phyloP scores from a whole-genome alignment of 2,329 filamentous ascomycete species.

The Penicillium sp. region DNA sequence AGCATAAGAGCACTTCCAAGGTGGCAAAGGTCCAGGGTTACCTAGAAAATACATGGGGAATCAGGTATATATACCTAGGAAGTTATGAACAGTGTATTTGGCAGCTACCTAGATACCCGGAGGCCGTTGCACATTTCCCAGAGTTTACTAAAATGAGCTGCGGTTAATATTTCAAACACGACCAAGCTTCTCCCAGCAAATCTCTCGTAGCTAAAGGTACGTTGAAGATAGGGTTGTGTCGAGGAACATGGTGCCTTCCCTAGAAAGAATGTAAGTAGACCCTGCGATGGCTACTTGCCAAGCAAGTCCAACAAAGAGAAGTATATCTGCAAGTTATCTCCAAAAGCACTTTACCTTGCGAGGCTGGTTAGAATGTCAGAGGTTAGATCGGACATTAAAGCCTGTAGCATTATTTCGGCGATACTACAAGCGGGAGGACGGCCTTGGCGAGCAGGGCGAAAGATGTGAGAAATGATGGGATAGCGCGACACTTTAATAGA shows the following conservation, averaged over 20 bases:
- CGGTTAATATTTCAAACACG: neutral
- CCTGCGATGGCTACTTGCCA: neutral
- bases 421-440: slow-evolving; percentile 26
- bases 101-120: neutral
- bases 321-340: neutral
- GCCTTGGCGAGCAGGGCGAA: slow-evolving; percentile 15
- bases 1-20: neutral
- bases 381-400: slow-evolving; percentile 8
- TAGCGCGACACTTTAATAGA: slow-evolving; percentile 17
- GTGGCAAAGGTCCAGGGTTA: neutral
- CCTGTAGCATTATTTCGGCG: slow-evolving; percentile 14
- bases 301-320: neutral
- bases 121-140: neutral
- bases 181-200: neutral
- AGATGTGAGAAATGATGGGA: slow-evolving; percentile 14
- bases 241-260: neutral
- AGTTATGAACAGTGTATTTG: neutral
- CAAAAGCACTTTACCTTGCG: slow-evolving; percentile 8
- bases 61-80: too few relatives aligned
- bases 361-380: slow-evolving; percentile 1
- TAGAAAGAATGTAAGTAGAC: slow-evolving; percentile 1
- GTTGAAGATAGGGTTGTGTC: neutral
- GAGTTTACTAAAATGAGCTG: neutral
- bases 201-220: neutral
- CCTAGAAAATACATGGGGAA: neutral